Evolutionary conservation across 305 asterid species (phyloP), one percentile per base, ranked within the genome.

Genomic region (Fraxinus xanthoxyloides): DNA sequence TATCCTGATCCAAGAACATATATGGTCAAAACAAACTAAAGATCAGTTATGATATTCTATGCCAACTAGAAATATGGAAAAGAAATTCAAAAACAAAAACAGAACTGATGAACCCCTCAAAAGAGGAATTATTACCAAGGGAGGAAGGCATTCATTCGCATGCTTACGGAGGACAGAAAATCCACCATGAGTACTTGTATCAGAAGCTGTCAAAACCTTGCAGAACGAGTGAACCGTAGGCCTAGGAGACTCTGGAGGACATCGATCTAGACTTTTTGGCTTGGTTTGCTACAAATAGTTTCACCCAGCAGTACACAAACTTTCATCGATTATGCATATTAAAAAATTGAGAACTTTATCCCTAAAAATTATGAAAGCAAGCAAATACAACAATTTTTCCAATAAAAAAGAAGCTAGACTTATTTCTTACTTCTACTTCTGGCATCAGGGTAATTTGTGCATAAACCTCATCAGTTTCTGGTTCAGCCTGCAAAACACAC

Each of bases 161-260:
- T 93, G 97, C 77, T 89, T 93, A 9, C 97, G 90, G 32, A 89
- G 94, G 59, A 93, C 94, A 1, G 97, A 93, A 77, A 93, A 92
- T 76, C 97, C 97, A 79, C 97, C 97, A n/a, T 93, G 97, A 3
- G 97, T 93, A 76, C 97, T 93, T 7, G 97, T 93, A 85, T 93
- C 97, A 0, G 97, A 89, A 56, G 95, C 93, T 4, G 93, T 88
- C 86, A 93, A 87, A 46, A 92, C 94, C 87, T 93, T 93, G 86
- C 95, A 92, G 85, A 93, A 93, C 1, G 93, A 93, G 72, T 89
- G 94, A 72, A 88, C 90, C 77, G 59, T 86, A 31, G 91, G 93
- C 81, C 87, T 90, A 75, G 87, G 80, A 82, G 89, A 84, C 89
- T 92, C 96, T 0, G 80, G 85, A 7, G 77, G 77, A 67, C 81